These are phyloP conservation scores for Wallacemonas sp. DNA, from an alignment of 208 protist genomes.

Conservation along the genomic window DNA sequence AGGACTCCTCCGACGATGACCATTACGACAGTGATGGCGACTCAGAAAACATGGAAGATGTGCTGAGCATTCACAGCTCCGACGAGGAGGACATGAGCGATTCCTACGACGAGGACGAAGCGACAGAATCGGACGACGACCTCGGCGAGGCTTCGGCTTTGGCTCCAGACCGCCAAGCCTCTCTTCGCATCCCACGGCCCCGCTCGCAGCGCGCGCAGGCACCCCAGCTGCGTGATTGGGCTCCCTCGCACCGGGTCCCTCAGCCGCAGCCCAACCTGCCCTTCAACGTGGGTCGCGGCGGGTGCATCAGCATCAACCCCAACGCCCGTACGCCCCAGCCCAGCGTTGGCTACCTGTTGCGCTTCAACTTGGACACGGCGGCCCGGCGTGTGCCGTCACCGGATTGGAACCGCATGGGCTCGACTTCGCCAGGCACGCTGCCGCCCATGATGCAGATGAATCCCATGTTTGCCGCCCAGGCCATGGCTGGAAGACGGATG, in stretches of 20 bases:
- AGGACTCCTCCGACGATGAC: not conserved
- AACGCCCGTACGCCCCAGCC: conserved; percentile 3
- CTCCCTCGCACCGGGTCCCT: not conserved
- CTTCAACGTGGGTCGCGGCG: conserved; percentile 1
- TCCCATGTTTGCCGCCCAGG: too few species aligned
- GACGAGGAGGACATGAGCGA: not conserved
- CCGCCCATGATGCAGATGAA: not conserved
- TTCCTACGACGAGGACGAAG: not conserved
- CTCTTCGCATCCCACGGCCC: not conserved
- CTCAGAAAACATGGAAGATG: not conserved
- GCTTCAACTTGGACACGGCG: not conserved
- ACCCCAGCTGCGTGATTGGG: not conserved
- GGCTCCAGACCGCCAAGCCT: too few species aligned
- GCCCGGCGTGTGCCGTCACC: conserved; percentile 6
- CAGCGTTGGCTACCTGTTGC: not conserved
- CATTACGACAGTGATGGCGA: not conserved
- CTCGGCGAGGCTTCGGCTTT: not conserved
- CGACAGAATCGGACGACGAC: not conserved
- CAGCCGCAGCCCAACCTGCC: conserved; percentile 9
- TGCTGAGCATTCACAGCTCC: conserved; percentile 2
- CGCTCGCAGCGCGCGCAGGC: not conserved
- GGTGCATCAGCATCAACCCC: not conserved
- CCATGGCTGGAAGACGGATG: too few species aligned
- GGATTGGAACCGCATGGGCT: not conserved
- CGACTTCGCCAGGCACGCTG: not conserved